Conservation (phyloP, 2,329 filamentous ascomycete genomes). For the Clarireedia paspali region DNA sequence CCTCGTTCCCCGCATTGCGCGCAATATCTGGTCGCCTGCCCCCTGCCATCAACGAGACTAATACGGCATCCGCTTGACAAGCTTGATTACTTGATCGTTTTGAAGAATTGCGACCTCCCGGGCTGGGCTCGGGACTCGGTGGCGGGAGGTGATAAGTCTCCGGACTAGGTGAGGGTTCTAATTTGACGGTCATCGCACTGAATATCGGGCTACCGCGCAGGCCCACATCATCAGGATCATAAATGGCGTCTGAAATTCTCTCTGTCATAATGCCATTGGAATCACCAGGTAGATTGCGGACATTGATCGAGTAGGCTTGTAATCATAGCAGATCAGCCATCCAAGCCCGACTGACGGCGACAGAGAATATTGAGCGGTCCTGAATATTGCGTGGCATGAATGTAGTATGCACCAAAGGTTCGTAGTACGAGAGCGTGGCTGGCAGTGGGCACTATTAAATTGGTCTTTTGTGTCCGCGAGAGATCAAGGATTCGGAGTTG, state of each 20-base stretch:
- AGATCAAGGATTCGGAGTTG: no score
- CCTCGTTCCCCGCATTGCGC: constrained; percentile 43
- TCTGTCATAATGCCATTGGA: constrained; percentile 10
- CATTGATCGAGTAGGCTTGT: constrained; percentile 8
- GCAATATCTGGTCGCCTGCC: constrained; percentile 60
- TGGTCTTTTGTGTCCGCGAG: no score
- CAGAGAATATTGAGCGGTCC: not conserved
- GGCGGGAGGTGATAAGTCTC: constrained; percentile 37
- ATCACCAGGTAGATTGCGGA: constrained; percentile 2
- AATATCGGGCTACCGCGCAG: constrained; percentile 35
- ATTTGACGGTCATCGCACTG: constrained; percentile 36
- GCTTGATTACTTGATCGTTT: constrained; percentile 23
- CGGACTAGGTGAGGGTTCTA: constrained; percentile 44
- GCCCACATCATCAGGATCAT: constrained; percentile 42
- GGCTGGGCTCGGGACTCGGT: constrained; percentile 36
- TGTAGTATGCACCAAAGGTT: not conserved
- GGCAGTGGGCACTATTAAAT: no score
- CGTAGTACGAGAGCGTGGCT: not conserved
- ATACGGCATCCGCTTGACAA: constrained; percentile 56
- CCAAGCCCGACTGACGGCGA: not conserved
- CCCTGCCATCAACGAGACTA: constrained; percentile 56
- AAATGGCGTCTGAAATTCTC: constrained; percentile 20
- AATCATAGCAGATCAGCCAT: constrained; percentile 19
- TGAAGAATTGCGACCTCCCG: constrained; percentile 21
- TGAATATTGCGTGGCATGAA: not conserved